These are phyloP conservation scores for Podaxis rugospora DNA, from an alignment of 768 basidiomycete genomes.

Conservation along the genomic window DNA sequence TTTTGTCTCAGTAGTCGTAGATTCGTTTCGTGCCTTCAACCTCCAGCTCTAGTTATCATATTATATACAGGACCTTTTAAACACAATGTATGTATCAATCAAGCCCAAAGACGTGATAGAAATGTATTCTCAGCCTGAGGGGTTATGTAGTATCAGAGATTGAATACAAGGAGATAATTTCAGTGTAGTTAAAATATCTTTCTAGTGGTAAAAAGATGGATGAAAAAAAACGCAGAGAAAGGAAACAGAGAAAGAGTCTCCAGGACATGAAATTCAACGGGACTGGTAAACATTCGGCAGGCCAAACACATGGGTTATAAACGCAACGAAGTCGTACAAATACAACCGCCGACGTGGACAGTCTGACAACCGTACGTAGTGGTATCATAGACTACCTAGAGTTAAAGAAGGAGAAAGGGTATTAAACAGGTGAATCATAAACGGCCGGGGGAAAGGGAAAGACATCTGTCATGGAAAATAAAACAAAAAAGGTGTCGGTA, in stretches of 20 bases:
- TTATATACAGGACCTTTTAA: not conserved
- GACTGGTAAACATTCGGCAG: not conserved
- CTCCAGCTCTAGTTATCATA: not conserved
- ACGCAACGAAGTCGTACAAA: constrained; percentile 4
- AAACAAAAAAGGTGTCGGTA: not conserved
- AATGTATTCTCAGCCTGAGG: not conserved
- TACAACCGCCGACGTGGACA: constrained; percentile 8
- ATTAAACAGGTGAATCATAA: constrained; percentile 5
- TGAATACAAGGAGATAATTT: not conserved
- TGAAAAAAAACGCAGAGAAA: not conserved
- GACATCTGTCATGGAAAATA: not conserved
- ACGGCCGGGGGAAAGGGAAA: not conserved
- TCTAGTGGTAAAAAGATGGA: not conserved
- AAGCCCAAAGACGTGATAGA: not conserved
- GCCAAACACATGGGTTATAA: not conserved
- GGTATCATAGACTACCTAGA: not conserved
- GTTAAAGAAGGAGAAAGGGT: not conserved
- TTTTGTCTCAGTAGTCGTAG: too few relatives aligned
- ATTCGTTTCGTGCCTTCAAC: too few relatives aligned
- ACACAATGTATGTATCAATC: not conserved
- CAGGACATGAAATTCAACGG: constrained; percentile 1
- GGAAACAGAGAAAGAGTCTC: not conserved
- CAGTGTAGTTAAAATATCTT: not conserved
- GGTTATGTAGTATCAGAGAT: not conserved
- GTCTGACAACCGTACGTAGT: not conserved